Conservation (phyloP, 192 early-diverging fungal species). For the Umbelopsis ramanniana region DNA sequence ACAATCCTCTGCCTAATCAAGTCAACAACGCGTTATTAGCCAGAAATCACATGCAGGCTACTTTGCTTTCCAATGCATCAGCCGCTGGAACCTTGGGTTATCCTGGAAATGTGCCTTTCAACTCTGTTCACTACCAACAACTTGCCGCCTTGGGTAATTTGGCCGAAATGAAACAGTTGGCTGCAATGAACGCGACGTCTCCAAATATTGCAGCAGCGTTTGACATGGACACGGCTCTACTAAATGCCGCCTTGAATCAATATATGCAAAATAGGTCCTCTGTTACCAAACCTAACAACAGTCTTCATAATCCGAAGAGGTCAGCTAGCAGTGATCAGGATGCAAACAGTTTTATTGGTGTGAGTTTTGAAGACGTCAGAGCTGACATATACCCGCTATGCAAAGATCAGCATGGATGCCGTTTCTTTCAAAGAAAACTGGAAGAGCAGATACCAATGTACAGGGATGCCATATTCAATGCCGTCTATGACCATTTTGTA, state of each 20-base stretch:
- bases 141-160: background rate
- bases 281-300: background rate
- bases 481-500: constrained; percentile 72
- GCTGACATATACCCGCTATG: constrained; percentile 77
- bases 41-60: constrained; percentile 15
- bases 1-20: background rate
- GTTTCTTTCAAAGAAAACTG: constrained; percentile 84
- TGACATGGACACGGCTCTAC: constrained; percentile 9
- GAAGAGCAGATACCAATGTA: constrained; percentile 74
- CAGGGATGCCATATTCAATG: constrained; percentile 69
- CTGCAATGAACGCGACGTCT: background rate
- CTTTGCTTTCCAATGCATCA: background rate
- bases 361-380: constrained; percentile 69
- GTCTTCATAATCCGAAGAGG: background rate
- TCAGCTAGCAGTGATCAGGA: background rate
- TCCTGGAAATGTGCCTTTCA: background rate
- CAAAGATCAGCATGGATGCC: constrained; percentile 90
- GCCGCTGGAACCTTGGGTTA: background rate
- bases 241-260: constrained; percentile 11
- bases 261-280: constrained; percentile 6
- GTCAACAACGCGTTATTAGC: background rate
- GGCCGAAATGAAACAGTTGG: constrained; percentile 3
- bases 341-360: constrained; percentile 53
- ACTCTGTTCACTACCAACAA: constrained; percentile 10
- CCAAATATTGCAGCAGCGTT: background rate